phyloP scores from a whole-genome alignment of 2,329 filamentous ascomycete genomes.

The Aureobasidium musti region DNA sequence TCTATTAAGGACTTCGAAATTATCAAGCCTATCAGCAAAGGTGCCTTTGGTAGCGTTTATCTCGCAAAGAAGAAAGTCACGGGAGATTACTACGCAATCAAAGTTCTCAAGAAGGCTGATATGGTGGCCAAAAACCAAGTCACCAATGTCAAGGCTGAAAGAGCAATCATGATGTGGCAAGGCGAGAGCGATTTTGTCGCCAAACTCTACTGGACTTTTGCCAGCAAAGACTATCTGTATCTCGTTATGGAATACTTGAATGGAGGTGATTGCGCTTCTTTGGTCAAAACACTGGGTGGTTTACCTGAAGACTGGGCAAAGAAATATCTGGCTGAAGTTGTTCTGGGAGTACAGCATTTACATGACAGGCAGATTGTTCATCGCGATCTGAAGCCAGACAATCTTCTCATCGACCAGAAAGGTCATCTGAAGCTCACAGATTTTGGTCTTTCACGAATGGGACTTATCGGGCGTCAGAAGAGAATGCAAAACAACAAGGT shows the following conservation, averaged over 20 bases:
- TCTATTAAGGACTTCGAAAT: constrained; percentile 99
- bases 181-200: constrained; percentile 98
- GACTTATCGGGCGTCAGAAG: constrained; percentile 93
- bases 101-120: constrained; percentile 98
- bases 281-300: constrained; percentile 91
- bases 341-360: constrained; percentile 94
- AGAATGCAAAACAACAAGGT: constrained; percentile 76
- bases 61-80: constrained; percentile 98
- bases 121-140: constrained; percentile 99
- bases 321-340: constrained; percentile 94
- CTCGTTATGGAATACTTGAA: constrained; percentile 99
- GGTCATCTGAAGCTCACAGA: constrained; percentile 97
- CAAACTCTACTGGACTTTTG: constrained; percentile 99
- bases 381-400: constrained; percentile 94
- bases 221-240: constrained; percentile 98
- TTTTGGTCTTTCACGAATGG: constrained; percentile 96
- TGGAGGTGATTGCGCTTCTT: constrained; percentile 91
- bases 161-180: constrained; percentile 99
- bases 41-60: constrained; percentile 97
- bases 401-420: constrained; percentile 93
- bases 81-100: constrained; percentile 97
- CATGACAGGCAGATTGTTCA: constrained; percentile 95
- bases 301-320: constrained; percentile 97
- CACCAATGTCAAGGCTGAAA: constrained; percentile 96
- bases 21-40: constrained; percentile 99